Percentiles rank a stretch among this genome's conserved stretches.
phyloP scores from a whole-genome alignment of 257 asterid species.

The Oldenlandia corymbosa region DNA sequence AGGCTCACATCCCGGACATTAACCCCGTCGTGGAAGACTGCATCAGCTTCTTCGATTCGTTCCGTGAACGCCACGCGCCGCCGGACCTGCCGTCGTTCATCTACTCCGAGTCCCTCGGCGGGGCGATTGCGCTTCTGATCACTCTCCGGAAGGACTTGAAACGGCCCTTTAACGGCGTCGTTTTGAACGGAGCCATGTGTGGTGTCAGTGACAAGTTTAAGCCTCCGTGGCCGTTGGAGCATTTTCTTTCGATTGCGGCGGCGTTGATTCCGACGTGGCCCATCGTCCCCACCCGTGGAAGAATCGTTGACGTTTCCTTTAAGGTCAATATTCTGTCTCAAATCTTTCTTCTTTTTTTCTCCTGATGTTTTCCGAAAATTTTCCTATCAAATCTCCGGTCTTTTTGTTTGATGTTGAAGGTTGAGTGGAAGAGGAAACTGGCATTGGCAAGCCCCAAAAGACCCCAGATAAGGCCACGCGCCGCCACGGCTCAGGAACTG shows the following conservation, averaged over 20 bases:
- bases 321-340: conserved; percentile 58
- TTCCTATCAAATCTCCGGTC: background rate
- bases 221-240: conserved; percentile 98
- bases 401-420: conserved; percentile 27
- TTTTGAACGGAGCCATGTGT: conserved; percentile 91
- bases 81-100: conserved; percentile 55
- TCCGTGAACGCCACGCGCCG: conserved; percentile 41
- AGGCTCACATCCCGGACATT: conserved; percentile 74
- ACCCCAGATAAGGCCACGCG: conserved; percentile 66
- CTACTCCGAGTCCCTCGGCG: conserved; percentile 87
- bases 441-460: conserved; percentile 84
- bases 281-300: conserved; percentile 89
- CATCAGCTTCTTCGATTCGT: conserved; percentile 44
- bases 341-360: background rate
- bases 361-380: background rate
- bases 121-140: conserved; percentile 79
- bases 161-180: conserved; percentile 63
- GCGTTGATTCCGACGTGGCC: conserved; percentile 58
- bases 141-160: conserved; percentile 58
- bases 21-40: conserved; percentile 76
- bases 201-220: conserved; percentile 87
- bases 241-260: conserved; percentile 77
- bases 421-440: conserved; percentile 84
- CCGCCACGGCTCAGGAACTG: conserved; percentile 86
- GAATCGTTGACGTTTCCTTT: conserved; percentile 63